These are phyloP conservation scores for Plasmodiophora brassicae DNA, from an alignment of 208 protist species.

Conservation along the genomic window DNA sequence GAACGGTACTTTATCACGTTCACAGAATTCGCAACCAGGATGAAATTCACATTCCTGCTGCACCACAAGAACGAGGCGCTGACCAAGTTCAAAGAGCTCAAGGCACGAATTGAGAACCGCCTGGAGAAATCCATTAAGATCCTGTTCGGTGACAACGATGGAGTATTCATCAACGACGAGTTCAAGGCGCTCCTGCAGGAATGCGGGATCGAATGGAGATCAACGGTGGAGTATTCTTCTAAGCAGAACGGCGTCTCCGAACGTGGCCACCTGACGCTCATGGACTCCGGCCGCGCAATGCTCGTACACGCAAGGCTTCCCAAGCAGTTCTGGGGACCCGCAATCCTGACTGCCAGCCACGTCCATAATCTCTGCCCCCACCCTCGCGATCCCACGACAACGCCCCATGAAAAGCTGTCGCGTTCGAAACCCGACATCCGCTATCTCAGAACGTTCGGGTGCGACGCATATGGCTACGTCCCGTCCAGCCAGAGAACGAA, in stretches of 20 bases:
- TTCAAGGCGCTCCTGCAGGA: not conserved
- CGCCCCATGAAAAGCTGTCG: not conserved
- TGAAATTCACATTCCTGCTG: slow-evolving; percentile 4
- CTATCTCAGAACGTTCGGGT: not conserved
- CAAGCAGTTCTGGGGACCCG: slow-evolving; percentile 2
- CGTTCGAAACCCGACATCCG: not conserved
- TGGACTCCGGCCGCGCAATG: not conserved
- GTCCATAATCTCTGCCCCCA: not conserved
- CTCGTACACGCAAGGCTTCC: not conserved
- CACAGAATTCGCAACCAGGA: not conserved
- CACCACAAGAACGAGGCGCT: slow-evolving; percentile 27
- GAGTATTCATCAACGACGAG: not conserved
- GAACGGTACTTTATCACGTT: slow-evolving; percentile 16
- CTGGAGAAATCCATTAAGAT: not conserved
- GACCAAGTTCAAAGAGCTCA: not conserved
- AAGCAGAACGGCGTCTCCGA: slow-evolving; percentile 3
- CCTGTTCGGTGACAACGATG: slow-evolving; percentile 4
- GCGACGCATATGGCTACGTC: not conserved
- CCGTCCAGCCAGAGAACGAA: not conserved
- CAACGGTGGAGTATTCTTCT: not conserved
- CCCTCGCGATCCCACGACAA: not conserved
- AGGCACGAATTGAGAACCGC: not conserved
- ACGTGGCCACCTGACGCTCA: not conserved
- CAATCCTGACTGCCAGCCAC: not conserved
- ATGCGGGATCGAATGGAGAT: not conserved